These are phyloP conservation scores for Coniochaeta sp. DNA, from an alignment of 2,329 filamentous ascomycete species.

Conservation along the genomic window DNA sequence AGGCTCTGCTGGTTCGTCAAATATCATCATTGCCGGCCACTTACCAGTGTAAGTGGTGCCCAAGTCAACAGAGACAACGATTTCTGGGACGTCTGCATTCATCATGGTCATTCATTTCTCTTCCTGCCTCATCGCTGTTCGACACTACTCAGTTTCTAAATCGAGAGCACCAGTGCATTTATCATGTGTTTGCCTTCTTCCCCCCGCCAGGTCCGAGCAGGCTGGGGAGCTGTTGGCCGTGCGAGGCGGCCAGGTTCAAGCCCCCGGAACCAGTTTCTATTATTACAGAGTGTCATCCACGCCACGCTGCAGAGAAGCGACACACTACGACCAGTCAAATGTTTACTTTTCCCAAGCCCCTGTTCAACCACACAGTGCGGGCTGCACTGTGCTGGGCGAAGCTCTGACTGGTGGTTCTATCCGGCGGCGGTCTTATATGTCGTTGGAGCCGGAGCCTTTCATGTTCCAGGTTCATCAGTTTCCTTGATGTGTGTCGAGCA, in stretches of 20 bases:
- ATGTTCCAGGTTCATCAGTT: too few relatives aligned
- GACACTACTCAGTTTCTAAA: too few relatives aligned
- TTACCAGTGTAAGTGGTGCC: slow-evolving; percentile 39
- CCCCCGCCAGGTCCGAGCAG: too few relatives aligned
- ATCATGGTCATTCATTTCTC: slow-evolving; percentile 2
- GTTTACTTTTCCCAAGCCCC: not conserved
- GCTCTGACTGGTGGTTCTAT: not conserved
- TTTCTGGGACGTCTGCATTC: slow-evolving; percentile 19
- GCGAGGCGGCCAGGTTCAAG: too few relatives aligned
- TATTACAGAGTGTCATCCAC: too few relatives aligned
- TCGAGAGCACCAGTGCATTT: too few relatives aligned
- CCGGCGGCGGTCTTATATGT: too few relatives aligned
- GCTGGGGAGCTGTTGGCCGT: too few relatives aligned
- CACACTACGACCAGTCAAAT: not conserved
- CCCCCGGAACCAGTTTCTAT: too few relatives aligned
- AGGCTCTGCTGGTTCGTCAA: not conserved
- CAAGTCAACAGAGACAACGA: slow-evolving; percentile 35
- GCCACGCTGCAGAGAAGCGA: not conserved
- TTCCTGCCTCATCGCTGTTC: too few relatives aligned
- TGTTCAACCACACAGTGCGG: not conserved
- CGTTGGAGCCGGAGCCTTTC: too few relatives aligned
- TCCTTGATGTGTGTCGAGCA: not conserved
- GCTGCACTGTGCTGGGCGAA: not conserved
- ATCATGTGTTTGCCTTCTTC: too few relatives aligned
- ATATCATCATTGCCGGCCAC: not conserved